Percentiles rank a stretch among this genome's conserved stretches.
These are phyloP conservation scores for Vitellaria paradoxa DNA, from an alignment of 179 eudicot genomes.

Conservation along the genomic window DNA sequence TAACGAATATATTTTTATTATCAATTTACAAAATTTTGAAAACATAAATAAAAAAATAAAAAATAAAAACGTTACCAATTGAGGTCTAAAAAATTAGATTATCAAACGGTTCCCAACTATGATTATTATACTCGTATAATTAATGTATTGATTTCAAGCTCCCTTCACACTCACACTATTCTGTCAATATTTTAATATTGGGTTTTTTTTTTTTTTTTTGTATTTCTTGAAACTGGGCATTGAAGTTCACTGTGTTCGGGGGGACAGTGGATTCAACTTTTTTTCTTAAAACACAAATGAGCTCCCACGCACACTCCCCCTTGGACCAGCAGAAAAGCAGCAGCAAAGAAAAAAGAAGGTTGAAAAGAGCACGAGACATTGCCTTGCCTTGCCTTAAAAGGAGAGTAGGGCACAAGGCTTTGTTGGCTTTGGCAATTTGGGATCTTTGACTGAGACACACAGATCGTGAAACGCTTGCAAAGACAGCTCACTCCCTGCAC, in stretches of 20 bases:
- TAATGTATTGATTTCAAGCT: too few relatives aligned
- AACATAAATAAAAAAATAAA: too few relatives aligned
- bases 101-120: too few relatives aligned
- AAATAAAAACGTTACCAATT: too few relatives aligned
- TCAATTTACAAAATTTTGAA: too few relatives aligned
- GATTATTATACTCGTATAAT: too few relatives aligned
- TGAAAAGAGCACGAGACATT: neutral
- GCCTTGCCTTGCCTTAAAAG: slow-evolving; percentile 19
- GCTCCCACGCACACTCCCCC: slow-evolving; percentile 13
- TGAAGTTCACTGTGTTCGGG: neutral
- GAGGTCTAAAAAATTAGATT: too few relatives aligned
- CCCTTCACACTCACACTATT: too few relatives aligned
- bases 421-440: slow-evolving; percentile 20
- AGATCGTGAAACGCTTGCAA: neutral
- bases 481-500: neutral
- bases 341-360: neutral
- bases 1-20: too few relatives aligned
- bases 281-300: neutral
- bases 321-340: slow-evolving; percentile 11
- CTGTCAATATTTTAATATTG: neutral
- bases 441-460: slow-evolving; percentile 22
- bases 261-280: neutral
- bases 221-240: neutral
- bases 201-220: neutral
- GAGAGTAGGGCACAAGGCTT: slow-evolving; percentile 15